A percentile compares a stretch with the other conserved stretches of the same genome.
These are phyloP conservation scores for Clitopilus hobsonii DNA, from an alignment of 768 basidiomycete species.

Conservation along the genomic window DNA sequence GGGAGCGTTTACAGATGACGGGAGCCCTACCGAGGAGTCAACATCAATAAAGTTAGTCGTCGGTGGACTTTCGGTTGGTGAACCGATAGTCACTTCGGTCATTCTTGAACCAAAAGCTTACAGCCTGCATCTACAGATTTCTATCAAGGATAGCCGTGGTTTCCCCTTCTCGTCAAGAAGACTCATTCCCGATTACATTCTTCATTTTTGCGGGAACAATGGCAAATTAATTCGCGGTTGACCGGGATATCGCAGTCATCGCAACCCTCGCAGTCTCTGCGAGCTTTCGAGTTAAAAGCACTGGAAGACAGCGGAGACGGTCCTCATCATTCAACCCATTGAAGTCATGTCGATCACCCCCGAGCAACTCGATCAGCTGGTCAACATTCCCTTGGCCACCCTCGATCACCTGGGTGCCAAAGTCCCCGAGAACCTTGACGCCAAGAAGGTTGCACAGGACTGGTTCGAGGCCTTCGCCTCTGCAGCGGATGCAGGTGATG, in stretches of 20 bases:
- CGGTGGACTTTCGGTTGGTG: neutral
- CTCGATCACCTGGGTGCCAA: constrained; percentile 23
- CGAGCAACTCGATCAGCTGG: neutral
- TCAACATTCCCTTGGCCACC: constrained; percentile 16
- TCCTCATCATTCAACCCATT: neutral
- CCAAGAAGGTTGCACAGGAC: constrained; percentile 23
- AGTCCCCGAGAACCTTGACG: constrained; percentile 29
- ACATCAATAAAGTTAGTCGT: neutral
- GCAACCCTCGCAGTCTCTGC: too few relatives aligned
- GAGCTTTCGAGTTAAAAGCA: too few relatives aligned
- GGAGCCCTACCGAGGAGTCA: too few relatives aligned
- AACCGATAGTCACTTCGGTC: neutral
- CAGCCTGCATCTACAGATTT: too few relatives aligned
- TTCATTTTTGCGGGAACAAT: too few relatives aligned
- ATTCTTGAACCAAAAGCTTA: neutral
- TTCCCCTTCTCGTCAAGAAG: too few relatives aligned
- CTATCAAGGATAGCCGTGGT: too few relatives aligned
- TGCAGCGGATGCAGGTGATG: constrained; percentile 27
- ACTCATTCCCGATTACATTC: too few relatives aligned
- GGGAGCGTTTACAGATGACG: too few relatives aligned
- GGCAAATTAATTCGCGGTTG: too few relatives aligned
- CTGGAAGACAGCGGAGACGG: too few relatives aligned
- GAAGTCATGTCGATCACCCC: neutral
- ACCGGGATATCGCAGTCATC: too few relatives aligned
- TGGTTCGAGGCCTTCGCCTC: constrained; percentile 38